Base-by-base conservation (phyloP, 1,284 basidiomycete species). In the Trichosporon sp. region DNA sequence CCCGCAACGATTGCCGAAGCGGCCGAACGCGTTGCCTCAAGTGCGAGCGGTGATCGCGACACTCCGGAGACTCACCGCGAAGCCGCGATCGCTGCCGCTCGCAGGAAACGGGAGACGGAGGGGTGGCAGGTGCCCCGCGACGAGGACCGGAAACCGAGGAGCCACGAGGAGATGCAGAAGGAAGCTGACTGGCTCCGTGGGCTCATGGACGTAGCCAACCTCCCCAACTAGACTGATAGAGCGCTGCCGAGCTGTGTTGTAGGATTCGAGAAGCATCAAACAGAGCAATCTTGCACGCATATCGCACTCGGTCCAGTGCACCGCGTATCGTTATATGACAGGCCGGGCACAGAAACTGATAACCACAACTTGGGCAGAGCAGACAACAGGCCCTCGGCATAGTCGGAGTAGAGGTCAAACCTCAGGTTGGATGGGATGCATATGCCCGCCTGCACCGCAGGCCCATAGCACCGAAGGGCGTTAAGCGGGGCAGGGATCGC, bases 141-240 rank as follows among this genome's bases (percentile, higher is more conserved):
- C 72, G 91, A 90, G 51, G 86, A 88, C 69, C 84, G 92, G 67
- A 81, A 82, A 51, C 88, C 91, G 35, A 85, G 95, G 64, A 86
- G 87, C 2, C 77, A 86, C 72, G 85, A 88, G 70, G 92, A 92
- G 72, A 93, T 93, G 92, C 87, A 89, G 79, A 83, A 84, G 65
- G 92, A 93, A 80, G 91, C 91, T 1, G 76, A 72, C 25, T 91
- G 90, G 90, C 79, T 93, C 7, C 27, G 56, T 2, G 72, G 56
- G 18, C 27, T 60, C 27, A 60, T 60, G 27, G 56, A 32, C 15
- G 56, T 8, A 18, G 21, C 27, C 18, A 13, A 5, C 15, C 56
- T 60, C 1, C 56, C 56, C 6, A 60, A 60, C 56, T 60, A 60
- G 56, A 60, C 18, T 8, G 6, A 32, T 31, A 31, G 56, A 58